Evolutionary conservation across 2,329 filamentous ascomycete genomes (phyloP).

Genomic region (Pestalotiopsis sp.): DNA sequence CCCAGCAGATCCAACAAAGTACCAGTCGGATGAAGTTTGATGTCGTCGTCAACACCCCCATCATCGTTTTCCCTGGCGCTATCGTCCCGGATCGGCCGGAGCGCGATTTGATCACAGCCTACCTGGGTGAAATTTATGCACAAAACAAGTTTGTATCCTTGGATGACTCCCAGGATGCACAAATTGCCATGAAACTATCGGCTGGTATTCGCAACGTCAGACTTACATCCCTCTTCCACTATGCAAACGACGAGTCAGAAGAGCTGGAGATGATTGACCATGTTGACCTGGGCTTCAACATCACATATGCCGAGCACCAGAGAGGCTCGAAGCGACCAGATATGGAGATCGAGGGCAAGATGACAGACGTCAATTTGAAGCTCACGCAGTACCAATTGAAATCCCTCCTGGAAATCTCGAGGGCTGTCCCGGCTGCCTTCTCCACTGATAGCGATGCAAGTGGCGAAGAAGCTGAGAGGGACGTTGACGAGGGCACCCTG

Average conservation of each 20-base stretch:
- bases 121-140: slow-evolving; percentile 95
- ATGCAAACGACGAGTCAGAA: slow-evolving; percentile 70
- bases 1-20: slow-evolving; percentile 88
- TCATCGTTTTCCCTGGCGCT: slow-evolving; percentile 87
- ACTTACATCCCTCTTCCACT: slow-evolving; percentile 88
- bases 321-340: slow-evolving; percentile 79
- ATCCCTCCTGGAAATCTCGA: slow-evolving; percentile 84
- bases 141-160: slow-evolving; percentile 90
- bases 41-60: slow-evolving; percentile 89
- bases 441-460: slow-evolving; percentile 71
- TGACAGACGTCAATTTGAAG: slow-evolving; percentile 90
- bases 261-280: slow-evolving; percentile 97
- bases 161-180: slow-evolving; percentile 72
- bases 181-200: slow-evolving; percentile 85
- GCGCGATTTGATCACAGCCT: slow-evolving; percentile 85
- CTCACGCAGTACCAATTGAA: slow-evolving; percentile 91
- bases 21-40: slow-evolving; percentile 93
- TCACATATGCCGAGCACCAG: slow-evolving; percentile 89
- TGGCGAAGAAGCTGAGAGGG: slow-evolving; percentile 73
- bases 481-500: slow-evolving; percentile 64
- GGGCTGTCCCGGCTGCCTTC: slow-evolving; percentile 87
- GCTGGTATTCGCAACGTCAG: slow-evolving; percentile 91
- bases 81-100: slow-evolving; percentile 70
- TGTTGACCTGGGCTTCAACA: slow-evolving; percentile 89
- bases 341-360: slow-evolving; percentile 84